Percentiles rank a stretch among this genome's conserved stretches.
Conservation (phyloP, 2,329 filamentous ascomycete genomes). For the Beauveria sp. region DNA sequence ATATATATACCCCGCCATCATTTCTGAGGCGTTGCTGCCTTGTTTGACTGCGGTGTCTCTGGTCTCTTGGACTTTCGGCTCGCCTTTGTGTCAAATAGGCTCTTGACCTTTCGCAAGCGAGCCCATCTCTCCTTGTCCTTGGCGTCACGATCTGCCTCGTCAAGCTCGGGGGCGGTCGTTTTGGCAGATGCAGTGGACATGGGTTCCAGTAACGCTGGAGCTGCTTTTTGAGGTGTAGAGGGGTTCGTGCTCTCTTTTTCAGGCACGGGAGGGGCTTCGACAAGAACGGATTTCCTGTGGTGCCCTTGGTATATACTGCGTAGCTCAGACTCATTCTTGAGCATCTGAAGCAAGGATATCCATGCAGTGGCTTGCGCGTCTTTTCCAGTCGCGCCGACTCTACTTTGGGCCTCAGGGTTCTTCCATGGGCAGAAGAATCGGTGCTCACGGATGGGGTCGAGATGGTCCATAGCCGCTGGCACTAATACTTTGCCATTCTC, state of each 20-base stretch:
- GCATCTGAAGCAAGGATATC: slow-evolving; percentile 44
- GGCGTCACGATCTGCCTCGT: slow-evolving; percentile 39
- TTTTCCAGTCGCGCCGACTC: slow-evolving; percentile 24
- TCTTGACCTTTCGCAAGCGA: slow-evolving; percentile 63
- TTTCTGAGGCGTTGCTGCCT: slow-evolving; percentile 6
- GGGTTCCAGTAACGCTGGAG: neutral
- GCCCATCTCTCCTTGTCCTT: slow-evolving; percentile 70
- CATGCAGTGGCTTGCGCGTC: slow-evolving; percentile 41
- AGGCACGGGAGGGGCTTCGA: slow-evolving; percentile 3
- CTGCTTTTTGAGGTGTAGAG: slow-evolving; percentile 15
- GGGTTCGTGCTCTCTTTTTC: slow-evolving; percentile 15
- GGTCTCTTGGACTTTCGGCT: slow-evolving; percentile 44
- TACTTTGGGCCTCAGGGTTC: slow-evolving; percentile 53
- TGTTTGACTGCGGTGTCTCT: slow-evolving; percentile 21
- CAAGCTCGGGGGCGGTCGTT: slow-evolving; percentile 20
- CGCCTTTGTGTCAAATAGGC: slow-evolving; percentile 59
- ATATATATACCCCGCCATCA: slow-evolving; percentile 1
- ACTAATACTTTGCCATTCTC: slow-evolving; percentile 44
- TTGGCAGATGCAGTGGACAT: neutral
- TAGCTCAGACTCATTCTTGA: slow-evolving; percentile 52
- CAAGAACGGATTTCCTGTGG: slow-evolving; percentile 18
- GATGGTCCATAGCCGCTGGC: slow-evolving; percentile 54
- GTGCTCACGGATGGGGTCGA: slow-evolving; percentile 66
- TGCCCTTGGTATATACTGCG: slow-evolving; percentile 29
- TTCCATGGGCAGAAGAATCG: slow-evolving; percentile 81